phyloP scores from a whole-genome alignment of 108 stramenopile species.

The Cyclotella atomus region DNA sequence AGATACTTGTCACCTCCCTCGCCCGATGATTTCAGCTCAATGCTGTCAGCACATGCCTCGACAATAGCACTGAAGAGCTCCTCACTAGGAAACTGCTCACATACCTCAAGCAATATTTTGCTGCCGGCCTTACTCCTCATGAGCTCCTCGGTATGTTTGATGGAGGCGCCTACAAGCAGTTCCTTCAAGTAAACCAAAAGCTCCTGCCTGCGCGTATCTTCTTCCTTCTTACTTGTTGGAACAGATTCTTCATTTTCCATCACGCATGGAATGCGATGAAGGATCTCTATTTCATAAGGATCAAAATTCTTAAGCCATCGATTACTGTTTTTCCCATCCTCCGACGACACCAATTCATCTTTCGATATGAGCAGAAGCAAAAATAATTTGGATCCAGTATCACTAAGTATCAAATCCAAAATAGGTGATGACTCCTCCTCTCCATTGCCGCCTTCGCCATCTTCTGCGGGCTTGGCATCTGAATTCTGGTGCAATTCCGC shows the following conservation, averaged over 20 bases:
- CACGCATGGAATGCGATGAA: conserved; percentile 63
- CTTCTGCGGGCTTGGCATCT: conserved; percentile 43
- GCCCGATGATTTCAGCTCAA: conserved; percentile 17
- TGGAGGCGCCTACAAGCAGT: conserved; percentile 69
- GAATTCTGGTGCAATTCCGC: conserved; percentile 73
- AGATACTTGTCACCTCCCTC: conserved; percentile 13
- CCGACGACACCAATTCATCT: conserved; percentile 45
- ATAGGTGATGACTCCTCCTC: conserved; percentile 62
- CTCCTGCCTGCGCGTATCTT: conserved; percentile 81
- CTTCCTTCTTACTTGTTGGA: conserved; percentile 86
- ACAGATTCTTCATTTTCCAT: conserved; percentile 61
- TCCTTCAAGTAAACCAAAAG: conserved; percentile 76
- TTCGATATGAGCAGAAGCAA: conserved; percentile 76
- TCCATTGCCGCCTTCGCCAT: conserved; percentile 1
- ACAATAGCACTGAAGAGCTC: conserved; percentile 59
- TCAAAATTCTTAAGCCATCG: conserved; percentile 79
- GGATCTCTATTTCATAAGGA: conserved; percentile 82
- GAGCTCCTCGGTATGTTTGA: conserved; percentile 69
- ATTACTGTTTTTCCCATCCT: conserved; percentile 19
- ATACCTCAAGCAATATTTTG: conserved; percentile 81
- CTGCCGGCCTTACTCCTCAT: conserved; percentile 80
- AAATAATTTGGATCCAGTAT: conserved; percentile 88
- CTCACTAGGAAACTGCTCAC: conserved; percentile 50
- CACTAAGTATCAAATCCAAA: conserved; percentile 72
- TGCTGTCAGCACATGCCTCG: conserved; percentile 45